Evolutionary conservation across 1,139 yeast genomes (phyloP).

Genomic region (Sugiyamaella sp.): DNA sequence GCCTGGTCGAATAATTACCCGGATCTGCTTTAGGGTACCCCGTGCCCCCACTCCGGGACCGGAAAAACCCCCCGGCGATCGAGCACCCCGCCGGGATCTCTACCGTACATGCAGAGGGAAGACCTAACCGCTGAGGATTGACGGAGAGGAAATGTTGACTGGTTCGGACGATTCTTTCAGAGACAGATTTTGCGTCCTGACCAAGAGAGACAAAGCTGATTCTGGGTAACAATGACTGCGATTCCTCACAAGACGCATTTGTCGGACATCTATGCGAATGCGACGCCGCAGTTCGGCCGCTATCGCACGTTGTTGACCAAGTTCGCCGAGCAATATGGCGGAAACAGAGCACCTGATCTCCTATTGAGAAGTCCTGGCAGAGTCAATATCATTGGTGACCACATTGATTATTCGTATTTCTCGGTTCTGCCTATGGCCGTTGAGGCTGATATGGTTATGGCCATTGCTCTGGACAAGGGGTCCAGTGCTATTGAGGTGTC

Average conservation of each 20-base stretch:
- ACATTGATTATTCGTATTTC: constrained; percentile 69
- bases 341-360: constrained; percentile 48
- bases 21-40: no score
- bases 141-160: background rate
- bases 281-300: constrained; percentile 30
- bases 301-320: constrained; percentile 31
- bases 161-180: background rate
- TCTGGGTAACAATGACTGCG: constrained; percentile 12
- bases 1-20: no score
- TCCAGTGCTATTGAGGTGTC: constrained; percentile 46
- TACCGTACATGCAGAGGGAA: background rate
- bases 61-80: no score
- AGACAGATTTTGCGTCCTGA: no score
- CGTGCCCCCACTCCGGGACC: no score
- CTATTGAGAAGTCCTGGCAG: constrained; percentile 71
- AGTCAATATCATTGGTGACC: constrained; percentile 76
- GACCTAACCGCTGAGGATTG: background rate
- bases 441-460: constrained; percentile 64
- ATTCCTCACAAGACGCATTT: constrained; percentile 28
- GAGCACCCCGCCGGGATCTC: no score
- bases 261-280: constrained; percentile 31
- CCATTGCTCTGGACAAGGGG: constrained; percentile 45
- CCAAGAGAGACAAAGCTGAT: background rate
- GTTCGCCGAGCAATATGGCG: constrained; percentile 32
- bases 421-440: constrained; percentile 79